These are phyloP conservation scores for Phytophthora sansomeana DNA, from an alignment of 352 stramenopile species.

Conservation along the genomic window DNA sequence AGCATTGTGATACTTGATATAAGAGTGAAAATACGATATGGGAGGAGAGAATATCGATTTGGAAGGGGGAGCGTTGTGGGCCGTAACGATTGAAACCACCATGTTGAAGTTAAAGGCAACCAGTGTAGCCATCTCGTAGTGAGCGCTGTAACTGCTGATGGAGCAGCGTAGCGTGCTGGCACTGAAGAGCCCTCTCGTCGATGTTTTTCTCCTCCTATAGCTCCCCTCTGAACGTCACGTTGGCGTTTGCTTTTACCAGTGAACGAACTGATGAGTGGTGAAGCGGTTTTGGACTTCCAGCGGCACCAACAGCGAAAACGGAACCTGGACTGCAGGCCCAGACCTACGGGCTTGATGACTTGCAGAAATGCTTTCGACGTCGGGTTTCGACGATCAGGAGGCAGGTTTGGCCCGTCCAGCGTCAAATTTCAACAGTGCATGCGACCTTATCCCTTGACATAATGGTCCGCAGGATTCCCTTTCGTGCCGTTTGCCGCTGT, in stretches of 20 bases:
- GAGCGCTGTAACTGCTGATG: neutral
- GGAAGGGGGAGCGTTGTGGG: constrained; percentile 1
- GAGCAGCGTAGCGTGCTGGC: neutral
- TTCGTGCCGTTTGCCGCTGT: constrained; percentile 31
- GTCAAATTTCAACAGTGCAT: constrained; percentile 30
- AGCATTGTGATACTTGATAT: neutral
- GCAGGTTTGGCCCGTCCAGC: constrained; percentile 7
- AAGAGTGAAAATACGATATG: constrained; percentile 11
- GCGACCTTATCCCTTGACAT: constrained; percentile 35
- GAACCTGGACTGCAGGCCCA: constrained; percentile 8
- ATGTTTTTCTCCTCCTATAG: neutral
- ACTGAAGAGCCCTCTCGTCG: neutral
- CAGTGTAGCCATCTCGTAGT: constrained; percentile 25
- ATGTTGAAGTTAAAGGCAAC: constrained; percentile 22
- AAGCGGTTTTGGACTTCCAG: constrained; percentile 9
- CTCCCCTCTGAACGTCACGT: neutral
- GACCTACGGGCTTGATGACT: neutral
- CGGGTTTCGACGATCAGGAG: neutral
- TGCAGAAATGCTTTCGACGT: constrained; percentile 1
- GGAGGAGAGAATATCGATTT: constrained; percentile 1
- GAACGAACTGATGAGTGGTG: constrained; percentile 10
- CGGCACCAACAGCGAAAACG: constrained; percentile 20
- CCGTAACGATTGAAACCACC: too few species aligned
- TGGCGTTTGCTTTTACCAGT: constrained; percentile 11
- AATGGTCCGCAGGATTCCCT: constrained; percentile 11